Base-by-base conservation (phyloP, 2,329 filamentous ascomycete genomes). In the Talaromyces verruculosus region DNA sequence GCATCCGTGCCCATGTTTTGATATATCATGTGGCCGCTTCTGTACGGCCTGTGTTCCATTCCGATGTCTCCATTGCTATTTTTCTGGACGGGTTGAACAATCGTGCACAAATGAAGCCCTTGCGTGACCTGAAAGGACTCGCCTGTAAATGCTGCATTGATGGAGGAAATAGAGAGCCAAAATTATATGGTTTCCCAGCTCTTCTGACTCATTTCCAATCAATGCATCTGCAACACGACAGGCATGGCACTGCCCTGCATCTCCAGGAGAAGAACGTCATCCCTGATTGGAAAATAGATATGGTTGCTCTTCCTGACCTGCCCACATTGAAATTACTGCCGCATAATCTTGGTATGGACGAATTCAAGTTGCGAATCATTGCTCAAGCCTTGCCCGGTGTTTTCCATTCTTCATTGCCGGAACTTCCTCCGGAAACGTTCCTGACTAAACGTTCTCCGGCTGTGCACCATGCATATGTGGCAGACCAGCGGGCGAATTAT, bases 1-100 rank as follows among this genome's bases (percentile, higher is more conserved):
- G 84, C 67, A 82, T 91, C 57, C 87, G 87, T 69, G 82, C 91
- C 17, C 85, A 85, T 67, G 83, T 87, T 57, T 80, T 91, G 10
- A 82, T 93, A 49, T 83, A 89, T 72, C 87, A 90, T 73, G 78
- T 88, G 61, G 81, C 85, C 65, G 82, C 83, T 64, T 82, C 81
- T 41, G 91, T 89, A 72, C 80, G 83, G 51, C 75, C 83, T 17
- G 82, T 81, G 59, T 91, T 89, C 73, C 79, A 79, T 17, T 82
- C 87, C 67, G 82, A 83, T 47, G 85, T 87, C 0, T 80, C 84
- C 8, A 73, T 93, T 39, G 77, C 77, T 13, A 82, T 88, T 76
- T 87, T 90, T 68, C 85, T 83, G 65, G 88, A 87, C 63, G 84
- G 83, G 1, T 72, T 89, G 37, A 83, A 82, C n/a, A 84, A 83